Conservation (phyloP, 352 stramenopile genomes). For the Thalassiosira ordinaria region DNA sequence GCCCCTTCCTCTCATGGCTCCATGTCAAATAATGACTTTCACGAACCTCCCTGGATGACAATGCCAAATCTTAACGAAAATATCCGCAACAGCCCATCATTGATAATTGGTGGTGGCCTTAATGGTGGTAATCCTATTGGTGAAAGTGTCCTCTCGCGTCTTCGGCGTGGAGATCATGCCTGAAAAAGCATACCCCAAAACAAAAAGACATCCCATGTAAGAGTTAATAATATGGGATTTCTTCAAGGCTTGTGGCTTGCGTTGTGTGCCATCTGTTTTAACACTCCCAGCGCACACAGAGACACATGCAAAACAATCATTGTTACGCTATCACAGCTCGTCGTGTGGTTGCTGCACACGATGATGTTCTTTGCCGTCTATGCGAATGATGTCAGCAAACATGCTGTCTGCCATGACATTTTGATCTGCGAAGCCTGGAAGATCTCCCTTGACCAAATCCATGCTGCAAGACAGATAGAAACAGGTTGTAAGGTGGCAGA, state of each 20-base stretch:
- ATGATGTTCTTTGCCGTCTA: background rate
- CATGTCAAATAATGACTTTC: conserved; percentile 19
- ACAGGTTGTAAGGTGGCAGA: too few relatives aligned
- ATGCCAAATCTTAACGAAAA: too few relatives aligned
- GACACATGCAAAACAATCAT: too few relatives aligned
- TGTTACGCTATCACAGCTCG: conserved; percentile 1
- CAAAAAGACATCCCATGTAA: background rate
- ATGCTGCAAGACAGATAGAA: too few relatives aligned
- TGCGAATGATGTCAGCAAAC: conserved; percentile 3
- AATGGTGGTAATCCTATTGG: too few relatives aligned
- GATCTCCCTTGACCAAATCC: conserved; percentile 17
- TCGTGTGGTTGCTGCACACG: background rate
- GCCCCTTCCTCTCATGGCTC: background rate
- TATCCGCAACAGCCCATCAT: too few relatives aligned
- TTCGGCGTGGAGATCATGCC: conserved; percentile 29
- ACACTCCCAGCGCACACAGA: too few relatives aligned
- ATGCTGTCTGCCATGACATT: conserved; percentile 14
- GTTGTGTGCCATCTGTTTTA: too few relatives aligned
- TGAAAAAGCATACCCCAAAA: background rate
- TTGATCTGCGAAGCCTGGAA: conserved; percentile 10
- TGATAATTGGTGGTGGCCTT: too few relatives aligned
- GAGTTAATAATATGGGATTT: background rate
- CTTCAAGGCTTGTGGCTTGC: too few relatives aligned
- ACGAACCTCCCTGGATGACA: conserved; percentile 15
- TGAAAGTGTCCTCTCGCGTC: conserved; percentile 26